Evolutionary conservation across 331 rosid species (phyloP).

Genomic region (Cucumis variabilis): DNA sequence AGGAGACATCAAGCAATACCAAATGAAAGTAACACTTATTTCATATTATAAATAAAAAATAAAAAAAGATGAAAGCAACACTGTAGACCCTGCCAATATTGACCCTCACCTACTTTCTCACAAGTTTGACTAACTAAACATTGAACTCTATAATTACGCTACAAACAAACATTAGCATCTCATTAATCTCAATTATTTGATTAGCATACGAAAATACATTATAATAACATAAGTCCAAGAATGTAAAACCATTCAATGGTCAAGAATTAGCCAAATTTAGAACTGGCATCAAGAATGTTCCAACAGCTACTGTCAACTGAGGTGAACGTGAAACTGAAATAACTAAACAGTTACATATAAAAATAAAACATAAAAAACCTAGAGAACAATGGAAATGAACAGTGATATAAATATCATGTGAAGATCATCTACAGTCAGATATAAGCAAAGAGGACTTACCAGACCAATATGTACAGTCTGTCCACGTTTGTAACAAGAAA

Average conservation of each 20-base stretch:
- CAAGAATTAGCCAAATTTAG: background rate
- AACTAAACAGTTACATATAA: background rate
- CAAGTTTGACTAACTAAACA: slow-evolving; percentile 2
- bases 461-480: slow-evolving; percentile 79
- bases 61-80: no score
- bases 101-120: background rate
- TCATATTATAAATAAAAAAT: no score
- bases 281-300: background rate
- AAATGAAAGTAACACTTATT: background rate
- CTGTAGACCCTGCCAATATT: background rate
- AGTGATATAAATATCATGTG: slow-evolving; percentile 7
- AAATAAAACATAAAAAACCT: background rate
- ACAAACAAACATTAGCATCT: background rate
- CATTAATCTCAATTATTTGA: slow-evolving; percentile 1
- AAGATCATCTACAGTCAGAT: background rate
- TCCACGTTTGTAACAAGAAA: slow-evolving; percentile 94
- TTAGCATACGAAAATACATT: background rate
- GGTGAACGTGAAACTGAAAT: background rate
- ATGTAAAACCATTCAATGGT: background rate
- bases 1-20: background rate
- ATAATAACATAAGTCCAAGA: background rate
- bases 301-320: background rate
- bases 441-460: slow-evolving; percentile 58
- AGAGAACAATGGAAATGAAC: background rate
- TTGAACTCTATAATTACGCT: background rate